Evolutionary conservation across 2,329 filamentous ascomycete genomes (phyloP).

Genomic region (Albophoma yamanashiensis): DNA sequence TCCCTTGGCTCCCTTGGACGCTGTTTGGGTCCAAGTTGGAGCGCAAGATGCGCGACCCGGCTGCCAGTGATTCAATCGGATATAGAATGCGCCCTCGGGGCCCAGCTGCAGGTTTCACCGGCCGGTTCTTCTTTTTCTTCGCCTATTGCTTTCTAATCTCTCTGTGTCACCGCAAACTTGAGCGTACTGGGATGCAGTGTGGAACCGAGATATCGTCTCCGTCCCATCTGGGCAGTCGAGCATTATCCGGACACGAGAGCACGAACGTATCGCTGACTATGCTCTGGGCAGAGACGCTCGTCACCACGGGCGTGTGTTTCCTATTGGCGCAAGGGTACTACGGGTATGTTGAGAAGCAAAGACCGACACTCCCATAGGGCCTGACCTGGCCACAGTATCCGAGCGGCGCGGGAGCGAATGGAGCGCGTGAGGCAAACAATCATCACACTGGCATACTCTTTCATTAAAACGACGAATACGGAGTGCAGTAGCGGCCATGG

Average conservation of each 20-base stretch:
- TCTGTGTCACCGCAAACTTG: conserved; percentile 3
- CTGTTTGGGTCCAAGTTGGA: conserved; percentile 11
- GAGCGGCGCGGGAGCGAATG: conserved; percentile 11
- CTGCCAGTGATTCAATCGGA: conserved; percentile 1
- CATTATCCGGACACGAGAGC: not conserved
- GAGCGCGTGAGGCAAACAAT: conserved; percentile 8
- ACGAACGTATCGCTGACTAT: not conserved
- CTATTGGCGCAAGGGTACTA: conserved; percentile 11
- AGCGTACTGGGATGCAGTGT: not conserved
- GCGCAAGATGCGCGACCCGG: conserved; percentile 9
- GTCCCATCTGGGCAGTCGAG: not conserved
- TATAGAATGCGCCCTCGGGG: not conserved
- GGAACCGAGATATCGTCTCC: not conserved
- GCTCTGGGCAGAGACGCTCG: conserved; percentile 6
- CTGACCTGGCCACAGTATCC: conserved; percentile 4
- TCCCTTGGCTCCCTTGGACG: not conserved
- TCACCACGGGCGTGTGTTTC: conserved; percentile 4
- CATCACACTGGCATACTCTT: conserved; percentile 9
- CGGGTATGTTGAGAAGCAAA: conserved; percentile 5
- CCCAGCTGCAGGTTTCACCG: conserved; percentile 3
- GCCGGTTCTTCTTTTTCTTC: conserved; percentile 4
- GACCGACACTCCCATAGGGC: not conserved
- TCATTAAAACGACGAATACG: conserved; percentile 10
- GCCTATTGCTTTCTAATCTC: conserved; percentile 5
- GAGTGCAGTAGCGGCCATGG: not conserved